These are phyloP conservation scores for Ascochyta pisi DNA, from an alignment of 2,329 filamentous ascomycete species.

Conservation along the genomic window DNA sequence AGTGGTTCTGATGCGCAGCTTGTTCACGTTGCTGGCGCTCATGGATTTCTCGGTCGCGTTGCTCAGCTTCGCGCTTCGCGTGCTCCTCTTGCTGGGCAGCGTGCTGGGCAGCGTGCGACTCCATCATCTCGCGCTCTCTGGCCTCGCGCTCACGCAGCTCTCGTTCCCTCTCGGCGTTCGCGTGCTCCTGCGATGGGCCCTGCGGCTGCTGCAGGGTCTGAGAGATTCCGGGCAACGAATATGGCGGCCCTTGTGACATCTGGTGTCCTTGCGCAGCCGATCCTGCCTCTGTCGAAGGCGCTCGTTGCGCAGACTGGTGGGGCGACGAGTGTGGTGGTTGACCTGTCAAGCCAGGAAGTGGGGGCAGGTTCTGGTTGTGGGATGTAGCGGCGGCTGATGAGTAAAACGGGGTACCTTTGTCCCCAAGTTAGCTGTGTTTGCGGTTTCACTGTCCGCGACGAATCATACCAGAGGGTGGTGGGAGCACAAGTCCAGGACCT, in stretches of 20 bases:
- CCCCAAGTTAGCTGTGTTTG: slow-evolving; percentile 24
- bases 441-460: slow-evolving; percentile 12
- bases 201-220: slow-evolving; percentile 51
- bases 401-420: slow-evolving; percentile 48
- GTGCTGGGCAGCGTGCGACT: slow-evolving; percentile 52
- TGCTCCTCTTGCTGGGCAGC: slow-evolving; percentile 62
- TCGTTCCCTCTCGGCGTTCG: slow-evolving; percentile 52
- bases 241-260: slow-evolving; percentile 48
- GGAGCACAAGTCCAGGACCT: slow-evolving; percentile 47
- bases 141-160: slow-evolving; percentile 54
- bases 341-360: slow-evolving; percentile 52
- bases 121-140: slow-evolving; percentile 62
- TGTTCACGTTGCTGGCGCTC: slow-evolving; percentile 67
- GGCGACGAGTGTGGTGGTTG: slow-evolving; percentile 54
- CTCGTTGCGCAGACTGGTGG: slow-evolving; percentile 46
- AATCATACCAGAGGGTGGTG: slow-evolving; percentile 49
- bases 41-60: slow-evolving; percentile 65
- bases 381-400: slow-evolving; percentile 45
- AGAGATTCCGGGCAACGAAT: slow-evolving; percentile 54
- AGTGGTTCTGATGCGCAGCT: slow-evolving; percentile 82
- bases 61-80: slow-evolving; percentile 52
- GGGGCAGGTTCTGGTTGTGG: slow-evolving; percentile 54
- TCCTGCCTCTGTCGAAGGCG: slow-evolving; percentile 47
- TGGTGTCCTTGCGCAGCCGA: slow-evolving; percentile 43
- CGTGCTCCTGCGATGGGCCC: slow-evolving; percentile 44